Evolutionary conservation across 768 basidiomycete genomes (phyloP), one percentile per base, ranked within the genome.

Genomic region (Pulveroboletus sp.): DNA sequence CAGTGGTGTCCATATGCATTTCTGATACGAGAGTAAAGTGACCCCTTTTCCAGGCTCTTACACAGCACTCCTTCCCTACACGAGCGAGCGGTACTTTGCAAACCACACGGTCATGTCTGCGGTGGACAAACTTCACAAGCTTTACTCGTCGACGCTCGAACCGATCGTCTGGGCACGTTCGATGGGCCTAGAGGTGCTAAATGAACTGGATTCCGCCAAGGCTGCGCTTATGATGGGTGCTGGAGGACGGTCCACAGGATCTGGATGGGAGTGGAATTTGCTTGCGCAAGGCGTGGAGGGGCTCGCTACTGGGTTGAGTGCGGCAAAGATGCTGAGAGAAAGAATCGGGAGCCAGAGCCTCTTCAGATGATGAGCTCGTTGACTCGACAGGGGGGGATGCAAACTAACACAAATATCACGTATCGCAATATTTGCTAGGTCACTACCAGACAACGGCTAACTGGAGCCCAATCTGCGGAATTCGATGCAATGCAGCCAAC

Each of bases 51-150:
- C 39, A 91, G 89, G 89, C 28, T 87, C 85, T 4, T 77, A 80
- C 62, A 91, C 85, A 0, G 76, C 86, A 2, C 77, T 97, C 13
- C 66, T 79, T 1, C 80, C 83, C 1, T 98, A 96, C 64, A 76
- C 88, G 0, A 82, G 82, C 45, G 82, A 85, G 53, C 78, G 94
- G 39, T 98, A 96, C 66, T 71, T 89, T 42, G 78, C 76, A 51
- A 98, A 98, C 68, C 93, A 97, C 70, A 80, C 81, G 41, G 66
- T 94, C 39, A 83, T 98, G 76, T 80, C 83, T 14, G 82, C 83
- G 2, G 79, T 89, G 43, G 94, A 99, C 71, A 93, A 93, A 62
- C 75, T 98, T 32, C 88, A 94, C 70, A 90, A 90, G 59, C 62
- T 98, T 15, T 98, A 94, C 65, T 72, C 83, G 1, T 78, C 78